Base-by-base conservation (phyloP, 305 asterid species). In the Fraxinus angustifolia region DNA sequence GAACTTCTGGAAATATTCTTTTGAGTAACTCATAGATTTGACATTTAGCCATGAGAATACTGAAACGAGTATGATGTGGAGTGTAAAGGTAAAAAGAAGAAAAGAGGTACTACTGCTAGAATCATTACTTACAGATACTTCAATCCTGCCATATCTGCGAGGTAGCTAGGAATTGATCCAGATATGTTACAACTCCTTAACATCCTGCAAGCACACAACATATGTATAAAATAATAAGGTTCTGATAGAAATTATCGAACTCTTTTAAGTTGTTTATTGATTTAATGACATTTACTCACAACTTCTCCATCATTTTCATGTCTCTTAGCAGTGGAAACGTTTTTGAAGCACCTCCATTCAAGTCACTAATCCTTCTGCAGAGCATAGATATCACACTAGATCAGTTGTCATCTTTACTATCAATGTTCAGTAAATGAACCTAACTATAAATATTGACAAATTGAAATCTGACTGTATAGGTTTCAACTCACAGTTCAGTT, bases 321-420 rank as follows among this genome's bases (percentile, higher is more conserved):
- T 83, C 34, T 68, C 70, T 50, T 72, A 87, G 78, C 77, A 1
- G 35, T 65, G 92, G 92, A 85, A 89, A 89, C 75, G 28, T 26
- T 26, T 76, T 42, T n/a, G 90, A 88, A 73, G 84, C 81, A 35
- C 73, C 89, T 76, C 83, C 85, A 4, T 73, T 81, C 86, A 88
- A 86, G 84, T 89, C 83, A 79, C 89, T 84, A 76, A 92, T 89
- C 87, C 91, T 88, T 84, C 92, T 90, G 91, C 83, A 73, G 19
- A 80, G 28, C 28, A 28, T 28, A 80, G 73, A 36, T 79, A 82
- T 81, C 79, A 38, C 53, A 34, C 53, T 31, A 76, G 8, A 33
- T 8, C 31, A 26, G 33, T 21, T 17, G 19, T 73, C 40, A 65
- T 23, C 33, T 19, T 28, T 76, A 50, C 11, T 36, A 36, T 0